Evolutionary conservation across 225 moss, liverwort and hornwort genomes (phyloP), one percentile per base, ranked within the genome.

Genomic region (Marchantia paleacea): DNA sequence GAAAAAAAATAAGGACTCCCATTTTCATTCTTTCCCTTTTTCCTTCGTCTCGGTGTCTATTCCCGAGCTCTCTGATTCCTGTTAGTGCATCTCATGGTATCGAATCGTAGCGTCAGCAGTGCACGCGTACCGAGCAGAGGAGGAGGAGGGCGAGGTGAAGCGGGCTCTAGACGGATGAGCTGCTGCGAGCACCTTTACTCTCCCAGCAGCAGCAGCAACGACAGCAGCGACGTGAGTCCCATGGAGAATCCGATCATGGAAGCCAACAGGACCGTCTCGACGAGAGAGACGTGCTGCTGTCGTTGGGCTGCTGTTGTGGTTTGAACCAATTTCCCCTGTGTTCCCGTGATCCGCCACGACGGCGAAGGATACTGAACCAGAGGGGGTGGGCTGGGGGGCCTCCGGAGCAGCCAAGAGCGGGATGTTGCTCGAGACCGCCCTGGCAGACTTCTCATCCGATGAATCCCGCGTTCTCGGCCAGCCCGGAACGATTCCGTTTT

Each of bases 371-470:
- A 71, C 79, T 19, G 79, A 79, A 24, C 69, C 68, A 69, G 79
- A 79, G 79, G 79, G 69, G 79, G 68, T 58, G 69, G 79, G 79
- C 69, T 69, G 69, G 69, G 79, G 68, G 55, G 52, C 7, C 69
- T 55, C 79, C 8, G 69, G 79, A 55, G 30, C 69, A 30, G 51
- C 79, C 10, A 79, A 48, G 12, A 74, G 73, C 61, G 83, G 68
- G 72, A 87, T 87, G 87, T 82, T 87, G 80, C 87, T 87, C 52
- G 84, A 87, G 73, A 65, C 84, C 53, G 84, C 87, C 58, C 79
- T 87, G 18, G 82, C 81, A 7, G 84, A 87, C 31, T 82, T 87
- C 22, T 84, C 87, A 3, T 77, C 74, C 9, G 82, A 87, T 51
- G 84, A 81, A n/a, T 77, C 84, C 12, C 30, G 72, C 12, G 68